These are phyloP conservation scores for Astragalus membranaceus DNA, from an alignment of 306 rosid genomes.

Conservation along the genomic window DNA sequence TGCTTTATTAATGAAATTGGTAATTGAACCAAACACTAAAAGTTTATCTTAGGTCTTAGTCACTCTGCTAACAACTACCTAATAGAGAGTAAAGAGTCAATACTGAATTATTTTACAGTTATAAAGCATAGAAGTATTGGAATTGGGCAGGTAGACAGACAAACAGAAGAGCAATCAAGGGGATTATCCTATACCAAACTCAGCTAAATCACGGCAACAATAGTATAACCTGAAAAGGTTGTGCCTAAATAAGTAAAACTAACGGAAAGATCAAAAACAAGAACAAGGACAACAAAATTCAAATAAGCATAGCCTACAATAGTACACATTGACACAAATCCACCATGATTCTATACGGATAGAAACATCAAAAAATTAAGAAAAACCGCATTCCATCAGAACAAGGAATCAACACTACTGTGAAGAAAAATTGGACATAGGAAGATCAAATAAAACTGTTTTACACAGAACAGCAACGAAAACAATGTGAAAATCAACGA, in stretches of 20 bases:
- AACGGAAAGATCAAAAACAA: constrained; percentile 20
- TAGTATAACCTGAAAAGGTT: too few species aligned
- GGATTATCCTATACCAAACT: constrained; percentile 17
- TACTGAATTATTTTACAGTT: not conserved
- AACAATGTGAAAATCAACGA: too few species aligned
- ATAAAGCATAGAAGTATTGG: not conserved
- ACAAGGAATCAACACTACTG: too few species aligned
- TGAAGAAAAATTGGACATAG: too few species aligned
- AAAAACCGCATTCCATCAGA: too few species aligned
- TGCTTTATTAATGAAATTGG: not conserved
- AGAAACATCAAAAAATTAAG: too few species aligned
- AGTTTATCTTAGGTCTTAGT: not conserved
- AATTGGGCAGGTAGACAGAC: too few species aligned
- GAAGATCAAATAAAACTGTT: too few species aligned
- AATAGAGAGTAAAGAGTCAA: not conserved
- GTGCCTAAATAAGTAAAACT: constrained; percentile 24
- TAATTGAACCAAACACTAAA: not conserved
- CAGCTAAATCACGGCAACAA: constrained; percentile 33
- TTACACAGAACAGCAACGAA: too few species aligned
- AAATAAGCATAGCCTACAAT: constrained; percentile 31
- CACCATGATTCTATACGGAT: not conserved
- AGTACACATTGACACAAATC: constrained; percentile 33
- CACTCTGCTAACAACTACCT: not conserved
- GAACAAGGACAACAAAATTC: constrained; percentile 25
- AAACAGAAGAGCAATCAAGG: too few species aligned